Conservation (phyloP, 139 green algal genomes). For the Micractinium conductrix region DNA sequence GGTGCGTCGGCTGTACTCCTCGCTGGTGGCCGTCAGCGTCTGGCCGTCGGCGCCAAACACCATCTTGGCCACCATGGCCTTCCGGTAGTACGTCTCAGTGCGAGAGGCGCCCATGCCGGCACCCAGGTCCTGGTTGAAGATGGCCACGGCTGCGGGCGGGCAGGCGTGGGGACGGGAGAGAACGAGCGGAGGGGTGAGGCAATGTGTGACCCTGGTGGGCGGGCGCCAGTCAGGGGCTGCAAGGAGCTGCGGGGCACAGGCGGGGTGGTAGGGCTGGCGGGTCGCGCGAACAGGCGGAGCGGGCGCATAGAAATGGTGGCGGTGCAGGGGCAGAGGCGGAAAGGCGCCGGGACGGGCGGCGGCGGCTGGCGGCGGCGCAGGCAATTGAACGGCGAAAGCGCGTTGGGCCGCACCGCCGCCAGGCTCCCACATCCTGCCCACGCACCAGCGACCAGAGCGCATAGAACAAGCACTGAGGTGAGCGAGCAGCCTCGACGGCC, state of each 20-base stretch:
- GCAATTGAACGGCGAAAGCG: neutral
- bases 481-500: slow-evolving; percentile 18
- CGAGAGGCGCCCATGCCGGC: neutral
- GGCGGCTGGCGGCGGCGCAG: neutral
- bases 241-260: neutral
- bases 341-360: neutral
- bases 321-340: neutral
- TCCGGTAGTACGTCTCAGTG: slow-evolving; percentile 46
- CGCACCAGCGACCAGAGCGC: slow-evolving; percentile 15
- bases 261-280: neutral
- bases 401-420: neutral
- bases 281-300: neutral
- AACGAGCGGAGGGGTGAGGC: neutral
- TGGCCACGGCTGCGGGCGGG: slow-evolving; percentile 8
- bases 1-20: slow-evolving; percentile 9
- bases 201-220: neutral
- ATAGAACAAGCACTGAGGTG: slow-evolving; percentile 21
- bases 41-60: slow-evolving; percentile 19
- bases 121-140: slow-evolving; percentile 30
- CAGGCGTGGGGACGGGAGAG: neutral
- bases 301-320: neutral
- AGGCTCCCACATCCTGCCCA: no score
- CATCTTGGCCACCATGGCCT: slow-evolving; percentile 32
- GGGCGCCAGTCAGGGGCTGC: neutral
- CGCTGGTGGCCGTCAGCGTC: slow-evolving; percentile 11